Evolutionary conservation across 2,329 filamentous ascomycete species (phyloP).

Genomic region (Phialophora macrospora): DNA sequence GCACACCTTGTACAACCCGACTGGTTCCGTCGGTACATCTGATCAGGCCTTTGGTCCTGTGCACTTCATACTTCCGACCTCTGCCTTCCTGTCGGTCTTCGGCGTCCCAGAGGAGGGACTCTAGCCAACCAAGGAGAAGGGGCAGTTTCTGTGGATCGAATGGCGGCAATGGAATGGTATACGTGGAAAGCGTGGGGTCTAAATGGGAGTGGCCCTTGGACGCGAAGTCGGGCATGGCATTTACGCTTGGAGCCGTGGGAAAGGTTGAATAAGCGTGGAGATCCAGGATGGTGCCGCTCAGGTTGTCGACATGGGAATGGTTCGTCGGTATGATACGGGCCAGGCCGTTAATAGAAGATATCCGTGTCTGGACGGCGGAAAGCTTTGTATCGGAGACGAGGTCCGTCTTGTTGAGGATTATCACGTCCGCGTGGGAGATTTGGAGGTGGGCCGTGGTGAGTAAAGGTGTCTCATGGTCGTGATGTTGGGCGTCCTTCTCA

Average conservation of each 20-base stretch:
- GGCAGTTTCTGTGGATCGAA: constrained; percentile 64
- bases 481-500: constrained; percentile 41
- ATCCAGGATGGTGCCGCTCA: constrained; percentile 87
- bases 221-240: constrained; percentile 64
- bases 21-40: constrained; percentile 60
- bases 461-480: constrained; percentile 61
- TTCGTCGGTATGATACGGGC: constrained; percentile 83
- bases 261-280: constrained; percentile 91
- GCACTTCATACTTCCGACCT: constrained; percentile 70
- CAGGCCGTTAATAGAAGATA: constrained; percentile 85
- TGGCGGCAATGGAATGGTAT: constrained; percentile 70
- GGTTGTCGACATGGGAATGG: constrained; percentile 75
- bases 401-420: constrained; percentile 93
- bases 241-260: constrained; percentile 51
- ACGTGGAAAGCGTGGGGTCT: constrained; percentile 85
- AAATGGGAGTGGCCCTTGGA: constrained; percentile 86
- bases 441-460: constrained; percentile 94
- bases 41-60: constrained; percentile 83
- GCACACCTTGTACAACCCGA: constrained; percentile 86
- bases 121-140: constrained; percentile 78
- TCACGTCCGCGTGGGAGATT: constrained; percentile 93
- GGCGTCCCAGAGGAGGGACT: constrained; percentile 77
- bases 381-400: constrained; percentile 75
- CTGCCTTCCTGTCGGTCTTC: constrained; percentile 40
- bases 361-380: constrained; percentile 68